phyloP scores from a whole-genome alignment of 208 protist genomes.

The Leptomonas pyrrhocoris region DNA sequence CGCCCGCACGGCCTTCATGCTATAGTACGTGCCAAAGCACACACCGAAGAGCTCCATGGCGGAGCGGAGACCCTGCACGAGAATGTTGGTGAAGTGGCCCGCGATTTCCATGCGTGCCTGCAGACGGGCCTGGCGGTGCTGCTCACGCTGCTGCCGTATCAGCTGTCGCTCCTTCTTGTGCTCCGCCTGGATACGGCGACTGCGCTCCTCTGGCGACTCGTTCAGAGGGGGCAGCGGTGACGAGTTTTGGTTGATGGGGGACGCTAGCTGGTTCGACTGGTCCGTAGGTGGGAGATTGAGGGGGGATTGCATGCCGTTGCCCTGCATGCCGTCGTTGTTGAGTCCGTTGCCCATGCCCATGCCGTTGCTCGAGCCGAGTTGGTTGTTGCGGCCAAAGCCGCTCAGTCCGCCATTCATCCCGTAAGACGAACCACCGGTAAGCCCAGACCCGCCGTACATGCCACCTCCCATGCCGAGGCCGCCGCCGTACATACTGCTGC shows the following conservation, averaged over 20 bases:
- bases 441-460: constrained; percentile 41
- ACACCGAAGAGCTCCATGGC: constrained; percentile 81
- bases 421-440: constrained; percentile 20
- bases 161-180: constrained; percentile 64
- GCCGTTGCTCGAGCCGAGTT: constrained; percentile 22
- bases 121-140: constrained; percentile 69
- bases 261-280: constrained; percentile 30
- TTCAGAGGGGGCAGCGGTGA: constrained; percentile 49
- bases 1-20: constrained; percentile 76
- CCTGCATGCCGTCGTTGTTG: constrained; percentile 16
- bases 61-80: constrained; percentile 80
- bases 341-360: constrained; percentile 25
- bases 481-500: constrained; percentile 43
- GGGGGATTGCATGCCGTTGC: constrained; percentile 8
- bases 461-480: constrained; percentile 26
- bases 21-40: constrained; percentile 89
- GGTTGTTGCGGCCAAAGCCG: constrained; percentile 18
- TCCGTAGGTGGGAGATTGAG: constrained; percentile 21
- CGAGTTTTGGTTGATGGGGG: constrained; percentile 44
- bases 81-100: constrained; percentile 75
- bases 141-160: constrained; percentile 67
- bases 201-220: constrained; percentile 62
- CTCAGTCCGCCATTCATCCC: constrained; percentile 29
- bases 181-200: constrained; percentile 60
- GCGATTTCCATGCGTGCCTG: constrained; percentile 78